Percentiles rank a stretch among this genome's conserved stretches.
Evolutionary conservation across 176 grass and related monocot genomes (phyloP).

Genomic region (Hordeum marinum): DNA sequence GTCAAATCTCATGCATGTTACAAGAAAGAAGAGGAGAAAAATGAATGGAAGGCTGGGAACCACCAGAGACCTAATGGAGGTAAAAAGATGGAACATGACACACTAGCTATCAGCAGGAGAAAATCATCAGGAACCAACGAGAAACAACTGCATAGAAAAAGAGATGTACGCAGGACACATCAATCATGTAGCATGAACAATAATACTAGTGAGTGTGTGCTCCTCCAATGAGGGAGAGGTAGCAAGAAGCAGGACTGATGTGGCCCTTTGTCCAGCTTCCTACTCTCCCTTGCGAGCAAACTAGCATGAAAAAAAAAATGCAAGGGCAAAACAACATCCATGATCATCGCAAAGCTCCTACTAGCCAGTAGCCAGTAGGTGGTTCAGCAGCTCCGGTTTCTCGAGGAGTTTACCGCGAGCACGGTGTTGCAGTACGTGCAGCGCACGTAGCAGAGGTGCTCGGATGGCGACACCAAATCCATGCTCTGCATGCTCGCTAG

Average conservation of each 20-base stretch:
- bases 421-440: constrained; percentile 93
- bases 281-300: neutral
- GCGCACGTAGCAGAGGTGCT: constrained; percentile 84
- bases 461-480: constrained; percentile 74
- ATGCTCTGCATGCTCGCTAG: constrained; percentile 28
- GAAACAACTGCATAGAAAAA: constrained; percentile 22
- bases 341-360: neutral
- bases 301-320: neutral
- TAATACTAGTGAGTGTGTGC: neutral
- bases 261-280: neutral
- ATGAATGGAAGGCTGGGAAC: constrained; percentile 14
- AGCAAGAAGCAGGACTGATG: neutral
- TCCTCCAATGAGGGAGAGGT: neutral
- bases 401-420: constrained; percentile 88
- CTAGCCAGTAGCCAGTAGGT: neutral
- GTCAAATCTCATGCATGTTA: constrained; percentile 14
- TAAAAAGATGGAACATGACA: constrained; percentile 31
- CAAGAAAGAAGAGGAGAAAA: constrained; percentile 17
- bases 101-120: constrained; percentile 2
- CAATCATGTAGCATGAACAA: constrained; percentile 27
- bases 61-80: constrained; percentile 24
- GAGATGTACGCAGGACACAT: neutral
- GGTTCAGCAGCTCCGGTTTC: constrained; percentile 12
- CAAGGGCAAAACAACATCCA: neutral
- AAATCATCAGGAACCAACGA: constrained; percentile 18